These are phyloP conservation scores for Telopea speciosissima DNA, from an alignment of 177 flowering plant species.

Conservation along the genomic window DNA sequence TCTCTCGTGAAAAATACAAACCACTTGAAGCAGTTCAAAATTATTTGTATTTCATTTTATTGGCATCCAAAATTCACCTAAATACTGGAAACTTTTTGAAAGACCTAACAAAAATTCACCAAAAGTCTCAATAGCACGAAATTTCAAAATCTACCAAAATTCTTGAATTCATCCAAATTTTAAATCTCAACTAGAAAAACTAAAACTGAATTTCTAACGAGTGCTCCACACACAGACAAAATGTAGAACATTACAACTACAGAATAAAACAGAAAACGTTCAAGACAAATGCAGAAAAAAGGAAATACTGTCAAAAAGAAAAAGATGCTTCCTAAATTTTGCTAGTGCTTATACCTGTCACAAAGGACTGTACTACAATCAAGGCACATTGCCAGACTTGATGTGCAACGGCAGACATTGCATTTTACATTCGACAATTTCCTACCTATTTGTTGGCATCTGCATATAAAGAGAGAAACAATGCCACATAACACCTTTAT, in stretches of 20 bases:
- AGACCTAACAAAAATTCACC: not conserved
- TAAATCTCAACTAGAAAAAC: not conserved
- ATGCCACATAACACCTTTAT: too few relatives aligned
- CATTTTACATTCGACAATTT: conserved; percentile 42
- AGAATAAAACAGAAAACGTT: not conserved
- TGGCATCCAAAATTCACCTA: not conserved
- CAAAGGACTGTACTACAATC: conserved; percentile 56
- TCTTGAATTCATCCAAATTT: not conserved
- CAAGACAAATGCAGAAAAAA: not conserved
- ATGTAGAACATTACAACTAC: not conserved
- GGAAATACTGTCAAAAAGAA: not conserved
- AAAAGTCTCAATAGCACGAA: too few relatives aligned
- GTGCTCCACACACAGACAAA: not conserved
- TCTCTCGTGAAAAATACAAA: not conserved
- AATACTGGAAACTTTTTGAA: not conserved
- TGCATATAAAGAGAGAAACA: conserved; percentile 26
- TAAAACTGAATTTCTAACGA: not conserved
- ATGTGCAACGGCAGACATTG: conserved; percentile 49
- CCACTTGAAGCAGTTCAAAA: not conserved
- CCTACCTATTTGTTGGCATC: conserved; percentile 65
- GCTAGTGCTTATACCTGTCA: conserved; percentile 49
- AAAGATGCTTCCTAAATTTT: not conserved
- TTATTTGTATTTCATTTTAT: not conserved
- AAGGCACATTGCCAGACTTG: conserved; percentile 71
- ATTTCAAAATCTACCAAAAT: not conserved